Evolutionary conservation across 768 basidiomycete genomes (phyloP).

Genomic region (Pleurotus salmoneostramineus): DNA sequence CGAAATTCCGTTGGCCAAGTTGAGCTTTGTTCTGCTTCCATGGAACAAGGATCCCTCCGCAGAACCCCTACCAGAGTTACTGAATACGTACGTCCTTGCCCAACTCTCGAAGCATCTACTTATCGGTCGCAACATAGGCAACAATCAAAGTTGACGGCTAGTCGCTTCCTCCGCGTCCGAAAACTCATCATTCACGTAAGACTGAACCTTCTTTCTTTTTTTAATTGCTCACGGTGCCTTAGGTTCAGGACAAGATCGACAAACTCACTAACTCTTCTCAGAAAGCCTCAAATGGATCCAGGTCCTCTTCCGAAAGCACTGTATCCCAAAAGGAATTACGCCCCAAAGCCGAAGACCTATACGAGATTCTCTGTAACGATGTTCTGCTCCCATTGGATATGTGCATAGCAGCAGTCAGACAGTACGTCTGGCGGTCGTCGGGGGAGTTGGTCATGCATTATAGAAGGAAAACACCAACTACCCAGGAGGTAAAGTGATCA

Average conservation of each 20-base stretch:
- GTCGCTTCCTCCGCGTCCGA: constrained; percentile 76
- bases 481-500: background rate
- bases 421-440: constrained; percentile 82
- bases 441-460: constrained; percentile 77
- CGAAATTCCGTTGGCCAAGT: constrained; percentile 56
- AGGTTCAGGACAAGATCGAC: constrained; percentile 86
- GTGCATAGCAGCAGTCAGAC: constrained; percentile 87
- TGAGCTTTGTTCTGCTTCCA: constrained; percentile 88
- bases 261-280: constrained; percentile 33
- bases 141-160: constrained; percentile 87
- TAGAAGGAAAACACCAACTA: constrained; percentile 35
- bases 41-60: constrained; percentile 57
- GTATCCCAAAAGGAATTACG: constrained; percentile 14
- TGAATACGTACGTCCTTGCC: constrained; percentile 68
- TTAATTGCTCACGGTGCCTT: background rate
- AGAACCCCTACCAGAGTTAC: constrained; percentile 71
- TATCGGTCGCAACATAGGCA: constrained; percentile 32
- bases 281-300: constrained; percentile 24
- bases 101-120: background rate
- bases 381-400: constrained; percentile 79
- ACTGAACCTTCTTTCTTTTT: constrained; percentile 4
- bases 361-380: constrained; percentile 89
- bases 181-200: constrained; percentile 83
- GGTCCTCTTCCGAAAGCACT: constrained; percentile 33
- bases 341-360: constrained; percentile 57